Conservation (phyloP, 768 basidiomycete species). For the Termitomyces sp. region DNA sequence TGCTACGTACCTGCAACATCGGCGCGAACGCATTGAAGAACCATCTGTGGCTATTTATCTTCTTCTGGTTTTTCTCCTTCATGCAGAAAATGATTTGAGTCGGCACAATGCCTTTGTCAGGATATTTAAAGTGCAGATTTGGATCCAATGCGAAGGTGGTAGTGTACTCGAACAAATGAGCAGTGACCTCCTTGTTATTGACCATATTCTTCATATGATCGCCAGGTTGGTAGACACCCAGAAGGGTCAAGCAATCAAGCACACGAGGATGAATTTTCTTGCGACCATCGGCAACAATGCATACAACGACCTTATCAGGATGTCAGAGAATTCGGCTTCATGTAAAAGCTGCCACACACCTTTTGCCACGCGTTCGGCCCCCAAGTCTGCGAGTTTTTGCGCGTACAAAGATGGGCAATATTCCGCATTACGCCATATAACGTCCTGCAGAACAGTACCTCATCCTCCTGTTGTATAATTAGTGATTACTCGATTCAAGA, state of each 20-base stretch:
- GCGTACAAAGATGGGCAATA: conserved; percentile 73
- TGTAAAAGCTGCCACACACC: conserved; percentile 29
- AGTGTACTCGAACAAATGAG: conserved; percentile 78
- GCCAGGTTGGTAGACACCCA: conserved; percentile 81
- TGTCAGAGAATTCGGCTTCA: neutral
- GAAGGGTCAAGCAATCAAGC: conserved; percentile 83
- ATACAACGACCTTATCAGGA: conserved; percentile 71
- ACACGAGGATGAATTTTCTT: conserved; percentile 79
- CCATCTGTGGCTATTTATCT: conserved; percentile 96
- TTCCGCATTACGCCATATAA: conserved; percentile 94
- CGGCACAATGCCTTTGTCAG: conserved; percentile 90
- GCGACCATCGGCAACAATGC: conserved; percentile 87
- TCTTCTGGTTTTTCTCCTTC: conserved; percentile 94
- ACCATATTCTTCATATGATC: conserved; percentile 53
- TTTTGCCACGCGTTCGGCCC: conserved; percentile 97
- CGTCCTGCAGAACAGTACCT: conserved; percentile 87
- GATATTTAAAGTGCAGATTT: conserved; percentile 78
- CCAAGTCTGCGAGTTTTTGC: conserved; percentile 93
- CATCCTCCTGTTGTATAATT: conserved; percentile 59
- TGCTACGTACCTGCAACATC: conserved; percentile 61
- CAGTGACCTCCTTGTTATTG: conserved; percentile 58
- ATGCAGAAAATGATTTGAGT: conserved; percentile 91
- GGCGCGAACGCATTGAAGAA: conserved; percentile 93
- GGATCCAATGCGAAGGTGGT: conserved; percentile 77
- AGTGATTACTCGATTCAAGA: neutral